phyloP scores from a whole-genome alignment of 371 early-diverging fungal genomes.

The Quaeritorhiza haematococci region DNA sequence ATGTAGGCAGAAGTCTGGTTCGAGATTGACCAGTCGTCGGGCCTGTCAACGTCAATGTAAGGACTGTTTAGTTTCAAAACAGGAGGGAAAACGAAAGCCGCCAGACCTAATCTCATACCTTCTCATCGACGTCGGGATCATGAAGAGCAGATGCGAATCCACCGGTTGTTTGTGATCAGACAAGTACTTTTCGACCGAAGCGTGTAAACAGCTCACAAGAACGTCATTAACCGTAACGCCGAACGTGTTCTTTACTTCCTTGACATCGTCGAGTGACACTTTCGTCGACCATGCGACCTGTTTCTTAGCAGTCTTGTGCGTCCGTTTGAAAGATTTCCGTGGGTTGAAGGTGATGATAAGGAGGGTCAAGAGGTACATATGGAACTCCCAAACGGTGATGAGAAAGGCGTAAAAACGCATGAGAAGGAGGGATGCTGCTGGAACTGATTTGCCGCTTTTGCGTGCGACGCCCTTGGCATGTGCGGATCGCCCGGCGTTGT shows the following conservation, averaged over 20 bases:
- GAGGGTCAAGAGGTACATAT: conserved; percentile 2
- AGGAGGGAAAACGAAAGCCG: neutral
- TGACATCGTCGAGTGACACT: conserved; percentile 13
- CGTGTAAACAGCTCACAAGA: conserved; percentile 11
- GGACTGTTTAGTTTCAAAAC: too few relatives aligned
- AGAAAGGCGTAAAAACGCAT: neutral
- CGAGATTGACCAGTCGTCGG: conserved; percentile 12
- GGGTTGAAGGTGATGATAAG: conserved; percentile 4
- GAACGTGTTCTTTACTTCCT: conserved; percentile 19
- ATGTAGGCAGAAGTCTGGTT: conserved; percentile 21
- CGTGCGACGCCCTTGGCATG: conserved; percentile 1
- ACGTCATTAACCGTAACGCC: conserved; percentile 27
- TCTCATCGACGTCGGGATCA: conserved; percentile 22
- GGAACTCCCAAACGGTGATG: neutral
- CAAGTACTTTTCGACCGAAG: conserved; percentile 15
- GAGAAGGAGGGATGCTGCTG: neutral
- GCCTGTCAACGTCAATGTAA: too few relatives aligned
- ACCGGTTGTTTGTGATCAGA: conserved; percentile 3
- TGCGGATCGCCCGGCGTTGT: conserved; percentile 18
- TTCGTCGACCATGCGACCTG: conserved; percentile 19
- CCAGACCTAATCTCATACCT: neutral
- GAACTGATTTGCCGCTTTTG: neutral
- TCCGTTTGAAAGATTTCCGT: conserved; percentile 8
- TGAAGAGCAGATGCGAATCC: conserved; percentile 12
- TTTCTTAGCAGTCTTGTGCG: conserved; percentile 8